Conservation (phyloP, 805 yeast genomes). For the Debaryomyces maramus region DNA sequence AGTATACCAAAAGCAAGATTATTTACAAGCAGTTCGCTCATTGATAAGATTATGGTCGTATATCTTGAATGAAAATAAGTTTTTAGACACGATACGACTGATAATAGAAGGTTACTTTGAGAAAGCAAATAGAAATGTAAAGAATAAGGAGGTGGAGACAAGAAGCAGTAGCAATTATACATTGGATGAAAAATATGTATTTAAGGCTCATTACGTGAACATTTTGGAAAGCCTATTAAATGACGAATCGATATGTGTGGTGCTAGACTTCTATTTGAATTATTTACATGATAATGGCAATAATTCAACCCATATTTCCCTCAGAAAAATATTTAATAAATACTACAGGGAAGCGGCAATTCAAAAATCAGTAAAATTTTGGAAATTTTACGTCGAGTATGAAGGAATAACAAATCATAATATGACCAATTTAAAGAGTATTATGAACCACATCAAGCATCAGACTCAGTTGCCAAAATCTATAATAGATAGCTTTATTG, state of each 20-base stretch:
- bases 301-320: slow-evolving; percentile 18
- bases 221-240: slow-evolving; percentile 35
- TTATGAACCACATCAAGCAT: slow-evolving; percentile 46
- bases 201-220: slow-evolving; percentile 13
- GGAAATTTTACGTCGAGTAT: slow-evolving; percentile 57
- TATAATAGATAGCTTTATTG: slow-evolving; percentile 39
- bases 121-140: slow-evolving; percentile 15
- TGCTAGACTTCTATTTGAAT: slow-evolving; percentile 35
- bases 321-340: slow-evolving; percentile 30
- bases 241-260: slow-evolving; percentile 39
- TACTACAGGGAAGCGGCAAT: slow-evolving; percentile 30
- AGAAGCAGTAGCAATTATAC: too few relatives aligned
- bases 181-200: slow-evolving; percentile 7
- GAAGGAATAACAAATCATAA: slow-evolving; percentile 46
- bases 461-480: slow-evolving; percentile 49
- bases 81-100: slow-evolving; percentile 18
- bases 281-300: slow-evolving; percentile 23
- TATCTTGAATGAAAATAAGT: slow-evolving; percentile 10
- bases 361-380: slow-evolving; percentile 47
- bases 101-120: slow-evolving; percentile 19
- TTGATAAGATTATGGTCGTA: slow-evolving; percentile 13
- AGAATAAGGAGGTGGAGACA: slow-evolving; percentile 4
- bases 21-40: slow-evolving; percentile 13
- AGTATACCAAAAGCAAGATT: slow-evolving; percentile 18
- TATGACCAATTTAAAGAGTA: slow-evolving; percentile 42